Base-by-base conservation (phyloP, 495 filamentous ascomycete species). In the Gamarada debralockiae region DNA sequence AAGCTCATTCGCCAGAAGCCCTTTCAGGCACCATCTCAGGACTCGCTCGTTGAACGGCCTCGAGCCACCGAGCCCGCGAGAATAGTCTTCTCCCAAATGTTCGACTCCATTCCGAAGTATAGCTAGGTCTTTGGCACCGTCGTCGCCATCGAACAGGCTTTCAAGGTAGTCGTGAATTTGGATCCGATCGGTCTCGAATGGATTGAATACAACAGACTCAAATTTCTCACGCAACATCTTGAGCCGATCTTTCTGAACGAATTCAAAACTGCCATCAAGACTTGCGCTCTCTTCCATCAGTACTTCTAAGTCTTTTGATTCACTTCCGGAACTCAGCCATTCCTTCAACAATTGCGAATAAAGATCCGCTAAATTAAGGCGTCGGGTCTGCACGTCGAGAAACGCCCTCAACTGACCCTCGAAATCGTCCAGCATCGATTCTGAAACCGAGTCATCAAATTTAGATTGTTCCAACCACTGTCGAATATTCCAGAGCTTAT, bases 281-380 rank as follows among this genome's bases (percentile, higher is more conserved):
- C 20, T 18, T 21, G 36, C 43, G 17, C 63, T 55, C 1, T 54
- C 23, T 4, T 10, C 21, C 43, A 64, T 24, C 12, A 47, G 21
- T 13, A 22, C 31, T 36, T 41, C 22, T 0, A 12, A 12, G 34
- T 58, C 51, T 14, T 58, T 27, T 1, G 67, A 48, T 13, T 58
- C 49, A 5, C 47, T 41, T n/a, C n/a, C n/a, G 4, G 55, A 51
- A 1, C 66, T 62, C 60, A 87, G 65, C 82, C 84, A 86, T 60
- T 88, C 81, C 3, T 72, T 86, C 21, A 86, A 69, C 47, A 89
- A 62, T 15, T 71, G 69, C 36, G 77, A 82, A 61, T 84, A 86
- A 31, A 87, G 73, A 24, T 74, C 68, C 3, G 80, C 81, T 59
- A 84, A 80, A 44, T 82, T 70, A 34, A 83, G 72, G 52, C 75